Conservation (phyloP, 371 early-diverging fungal genomes). For the Mucor mucedo region DNA sequence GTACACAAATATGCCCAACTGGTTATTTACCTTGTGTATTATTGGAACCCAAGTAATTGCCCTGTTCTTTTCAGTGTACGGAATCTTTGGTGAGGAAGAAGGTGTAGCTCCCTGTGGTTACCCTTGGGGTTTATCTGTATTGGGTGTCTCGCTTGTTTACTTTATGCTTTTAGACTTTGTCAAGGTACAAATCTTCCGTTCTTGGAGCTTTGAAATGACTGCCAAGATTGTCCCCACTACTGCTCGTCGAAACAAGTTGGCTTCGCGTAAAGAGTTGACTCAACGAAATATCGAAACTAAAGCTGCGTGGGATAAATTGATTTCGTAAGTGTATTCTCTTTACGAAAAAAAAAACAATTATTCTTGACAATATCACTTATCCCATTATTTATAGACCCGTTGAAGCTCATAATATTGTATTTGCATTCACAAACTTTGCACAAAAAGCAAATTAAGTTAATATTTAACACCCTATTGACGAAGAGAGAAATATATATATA, state of each 20-base stretch:
- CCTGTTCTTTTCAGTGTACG: conserved; percentile 85
- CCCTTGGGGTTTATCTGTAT: conserved; percentile 66
- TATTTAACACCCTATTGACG: background rate
- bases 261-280: conserved; percentile 50
- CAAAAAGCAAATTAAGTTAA: conserved; percentile 8
- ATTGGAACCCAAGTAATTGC: conserved; percentile 93
- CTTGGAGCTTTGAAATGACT: conserved; percentile 72
- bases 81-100: conserved; percentile 57
- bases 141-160: conserved; percentile 70
- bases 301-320: conserved; percentile 30
- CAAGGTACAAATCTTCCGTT: conserved; percentile 80
- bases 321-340: conserved; percentile 19
- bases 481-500: no score
- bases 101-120: conserved; percentile 61
- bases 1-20: conserved; percentile 85
- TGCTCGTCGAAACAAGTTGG: conserved; percentile 62
- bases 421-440: conserved; percentile 30
- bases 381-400: conserved; percentile 20
- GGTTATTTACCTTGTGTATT: conserved; percentile 80
- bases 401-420: conserved; percentile 29
- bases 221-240: conserved; percentile 74
- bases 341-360: background rate
- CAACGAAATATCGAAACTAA: conserved; percentile 34
- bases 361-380: background rate
- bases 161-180: conserved; percentile 85